Conservation (phyloP, 2,329 filamentous ascomycete species). For the Cryoendolithus antarcticus region DNA sequence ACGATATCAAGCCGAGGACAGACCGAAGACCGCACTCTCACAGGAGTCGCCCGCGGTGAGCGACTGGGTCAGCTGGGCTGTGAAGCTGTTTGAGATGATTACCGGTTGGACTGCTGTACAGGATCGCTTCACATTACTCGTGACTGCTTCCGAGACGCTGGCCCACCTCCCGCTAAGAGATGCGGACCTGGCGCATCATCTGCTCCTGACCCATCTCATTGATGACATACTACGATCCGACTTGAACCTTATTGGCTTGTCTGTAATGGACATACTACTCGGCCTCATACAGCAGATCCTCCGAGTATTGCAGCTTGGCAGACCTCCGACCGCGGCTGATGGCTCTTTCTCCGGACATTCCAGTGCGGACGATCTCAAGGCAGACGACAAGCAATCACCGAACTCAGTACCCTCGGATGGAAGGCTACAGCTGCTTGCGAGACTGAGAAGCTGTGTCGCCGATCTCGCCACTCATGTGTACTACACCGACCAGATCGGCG, state of each 20-base stretch:
- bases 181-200: conserved; percentile 54
- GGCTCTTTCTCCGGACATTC: conserved; percentile 15
- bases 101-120: conserved; percentile 87
- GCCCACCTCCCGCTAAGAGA: conserved; percentile 58
- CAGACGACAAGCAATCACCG: conserved; percentile 2
- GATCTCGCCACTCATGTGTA: conserved; percentile 89
- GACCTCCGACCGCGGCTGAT: conserved; percentile 20
- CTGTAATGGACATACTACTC: conserved; percentile 86
- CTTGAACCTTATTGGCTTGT: conserved; percentile 87
- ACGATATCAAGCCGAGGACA: conserved; percentile 12
- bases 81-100: conserved; percentile 66
- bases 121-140: conserved; percentile 80
- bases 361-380: conserved; percentile 4
- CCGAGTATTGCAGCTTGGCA: conserved; percentile 56
- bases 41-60: conserved; percentile 20
- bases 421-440: conserved; percentile 52
- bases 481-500: conserved; percentile 88
- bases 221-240: conserved; percentile 74
- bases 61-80: conserved; percentile 51
- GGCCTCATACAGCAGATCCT: conserved; percentile 76
- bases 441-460: conserved; percentile 75
- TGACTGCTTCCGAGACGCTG: conserved; percentile 68
- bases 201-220: conserved; percentile 65
- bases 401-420: conserved; percentile 31
- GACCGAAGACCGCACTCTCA: conserved; percentile 28